Base-by-base conservation (phyloP, 1,139 yeast species). In the Pichia sp. region DNA sequence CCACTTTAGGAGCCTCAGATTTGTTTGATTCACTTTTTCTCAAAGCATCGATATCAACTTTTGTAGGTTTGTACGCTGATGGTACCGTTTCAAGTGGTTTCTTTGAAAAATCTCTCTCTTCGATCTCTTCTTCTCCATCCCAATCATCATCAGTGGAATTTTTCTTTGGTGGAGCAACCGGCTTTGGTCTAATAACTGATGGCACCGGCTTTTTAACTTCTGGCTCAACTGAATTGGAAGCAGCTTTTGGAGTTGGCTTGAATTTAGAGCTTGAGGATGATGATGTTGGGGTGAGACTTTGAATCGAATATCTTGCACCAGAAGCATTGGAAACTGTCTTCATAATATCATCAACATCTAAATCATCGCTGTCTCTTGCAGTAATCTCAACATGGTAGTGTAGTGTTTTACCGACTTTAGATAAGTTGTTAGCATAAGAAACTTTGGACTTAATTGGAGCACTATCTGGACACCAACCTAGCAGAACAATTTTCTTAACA, bases 311-410 rank as follows among this genome's bases (percentile, higher is more conserved):
- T 58, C 95, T 79, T 20, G 98, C 96, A 53, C 98, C 98, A 2
- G 97, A 84, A 31, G 98, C 96, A 51, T 86, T 83, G 50, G 85
- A 79, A 38, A 93, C 79, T 53, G 86, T 79, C 42, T 77, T 71
- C 51, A 86, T 62, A 49, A 91, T 75, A 47, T 84, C 94, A 26
- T 73, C 71, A 36, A 83, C 84, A 52, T 84, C 84, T 59, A 93
- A 72, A 59, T 93, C 98, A 56, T 86, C 96, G 41, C 77, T 72
- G 57, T 85, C 94, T 63, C 97, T 77, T n/a, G 97, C 98, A 34
- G 96, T 86, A 50, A 93, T 79, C 63, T 91, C 97, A 42, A 91
- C 89, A 59, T 91, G 98, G 64, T 89, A 91, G 31, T 95, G 95
- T 53, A 83, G 70, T 20, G 78, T 68, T 45, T 71, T 76, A 24